Evolutionary conservation across 1,139 yeast species (phyloP), one percentile per base, ranked within the genome.

Genomic region (Kodamaea sp.): DNA sequence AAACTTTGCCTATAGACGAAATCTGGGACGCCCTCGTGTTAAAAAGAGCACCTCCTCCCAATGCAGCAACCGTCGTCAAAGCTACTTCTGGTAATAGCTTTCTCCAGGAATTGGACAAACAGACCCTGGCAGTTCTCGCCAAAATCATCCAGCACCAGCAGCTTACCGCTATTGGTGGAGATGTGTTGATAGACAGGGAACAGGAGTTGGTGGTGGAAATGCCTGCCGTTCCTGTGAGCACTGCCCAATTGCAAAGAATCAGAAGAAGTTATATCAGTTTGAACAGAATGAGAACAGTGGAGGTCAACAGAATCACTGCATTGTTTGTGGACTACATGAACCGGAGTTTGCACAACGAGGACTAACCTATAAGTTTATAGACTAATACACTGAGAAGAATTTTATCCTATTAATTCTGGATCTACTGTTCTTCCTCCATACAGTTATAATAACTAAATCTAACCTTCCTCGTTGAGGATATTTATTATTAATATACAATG

Each of bases 171-270:
- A 67, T 76, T 0, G 86, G 86, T 2, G 75, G 78, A 1, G 59
- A 55, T 21, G 76, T 72, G 1, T 44, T 61, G n/a, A 55, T 74
- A 5, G 64, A 63, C 33, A 57, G 59, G n/a, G 63, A 58, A 1
- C 49, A 53, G 3, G 65, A 64, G 3, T 50, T 72, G 15, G 60
- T 51, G 38, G 75, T 88, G 3, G 76, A 75, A 10, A 63, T 90
- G 53, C 97, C 97, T 0, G 56, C 78, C 3, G 67, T 68, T 8
- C 61, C 71, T 2, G 78, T 87, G 8, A 76, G 89, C 10, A 67
- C 83, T 23, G 88, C 96, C 0, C 89, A 85, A 48, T 59, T 92
- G 35, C 96, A 90, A 51, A 70, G 97, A 42, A 71, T 86, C 16
- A 73, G 96, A 56, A 71, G 98, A 46, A 83, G 90, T 18, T 92